phyloP scores from a whole-genome alignment of 2,329 filamentous ascomycete species.

The Chalara sp. region DNA sequence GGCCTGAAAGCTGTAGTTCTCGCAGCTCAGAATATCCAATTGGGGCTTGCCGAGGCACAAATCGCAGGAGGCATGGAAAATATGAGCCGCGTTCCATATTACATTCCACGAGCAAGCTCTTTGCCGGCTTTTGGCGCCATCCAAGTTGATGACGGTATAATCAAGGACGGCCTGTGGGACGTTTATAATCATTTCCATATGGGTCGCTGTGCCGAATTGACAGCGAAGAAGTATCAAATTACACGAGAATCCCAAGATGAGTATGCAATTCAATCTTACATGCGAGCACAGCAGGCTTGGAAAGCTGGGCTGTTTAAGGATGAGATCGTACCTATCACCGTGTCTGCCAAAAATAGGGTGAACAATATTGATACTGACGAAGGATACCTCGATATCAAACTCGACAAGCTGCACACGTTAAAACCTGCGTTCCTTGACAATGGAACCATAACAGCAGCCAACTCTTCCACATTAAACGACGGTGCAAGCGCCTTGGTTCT shows the following conservation, averaged over 20 bases:
- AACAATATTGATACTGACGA: constrained; percentile 73
- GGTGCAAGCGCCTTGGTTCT: constrained; percentile 83
- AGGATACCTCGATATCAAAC: constrained; percentile 75
- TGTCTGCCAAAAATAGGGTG: constrained; percentile 76
- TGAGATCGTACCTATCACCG: constrained; percentile 78
- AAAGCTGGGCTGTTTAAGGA: constrained; percentile 72
- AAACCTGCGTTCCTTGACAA: constrained; percentile 74
- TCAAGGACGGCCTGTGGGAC: constrained; percentile 89
- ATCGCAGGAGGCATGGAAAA: constrained; percentile 94
- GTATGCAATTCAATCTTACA: constrained; percentile 81
- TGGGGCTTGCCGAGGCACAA: constrained; percentile 78
- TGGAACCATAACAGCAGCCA: constrained; percentile 85
- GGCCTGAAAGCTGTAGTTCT: constrained; percentile 84
- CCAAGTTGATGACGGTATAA: constrained; percentile 78
- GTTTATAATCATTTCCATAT: constrained; percentile 94
- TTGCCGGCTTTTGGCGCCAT: constrained; percentile 79
- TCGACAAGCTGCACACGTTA: constrained; percentile 73
- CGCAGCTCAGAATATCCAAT: constrained; percentile 85
- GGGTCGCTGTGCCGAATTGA: constrained; percentile 91
- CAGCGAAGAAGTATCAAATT: constrained; percentile 75
- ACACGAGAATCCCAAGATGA: constrained; percentile 77
- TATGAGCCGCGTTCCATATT: constrained; percentile 89
- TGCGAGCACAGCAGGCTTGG: constrained; percentile 85
- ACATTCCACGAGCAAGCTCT: constrained; percentile 71
- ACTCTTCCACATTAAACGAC: constrained; percentile 86